A percentile compares a stretch with the other conserved stretches of the same genome.
Evolutionary conservation across 139 green algal genomes (phyloP).

Genomic region (Tetraselmis striata): DNA sequence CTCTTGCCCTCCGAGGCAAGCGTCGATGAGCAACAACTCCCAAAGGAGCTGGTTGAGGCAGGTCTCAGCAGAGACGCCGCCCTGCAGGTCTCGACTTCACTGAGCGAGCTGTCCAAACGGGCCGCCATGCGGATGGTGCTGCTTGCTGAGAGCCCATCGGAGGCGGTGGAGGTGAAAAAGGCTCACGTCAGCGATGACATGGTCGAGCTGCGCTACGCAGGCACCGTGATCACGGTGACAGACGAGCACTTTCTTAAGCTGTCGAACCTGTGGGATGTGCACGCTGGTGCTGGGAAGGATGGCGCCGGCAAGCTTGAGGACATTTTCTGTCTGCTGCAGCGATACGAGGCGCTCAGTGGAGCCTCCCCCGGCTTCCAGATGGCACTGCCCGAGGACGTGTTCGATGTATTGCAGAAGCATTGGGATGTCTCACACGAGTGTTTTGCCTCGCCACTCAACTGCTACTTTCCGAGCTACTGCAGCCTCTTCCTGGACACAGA

Average conservation of each 20-base stretch:
- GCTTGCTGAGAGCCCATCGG: background rate
- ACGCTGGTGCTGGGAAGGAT: background rate
- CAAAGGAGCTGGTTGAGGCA: background rate
- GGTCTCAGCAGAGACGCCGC: background rate
- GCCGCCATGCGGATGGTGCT: background rate
- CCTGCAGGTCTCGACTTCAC: background rate
- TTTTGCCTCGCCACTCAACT: conserved; percentile 22
- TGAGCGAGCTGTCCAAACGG: background rate
- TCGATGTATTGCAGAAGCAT: conserved; percentile 6
- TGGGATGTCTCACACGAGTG: conserved; percentile 8
- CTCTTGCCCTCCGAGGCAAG: background rate
- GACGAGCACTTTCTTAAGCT: background rate
- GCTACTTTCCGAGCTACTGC: conserved; percentile 11
- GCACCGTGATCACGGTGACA: background rate
- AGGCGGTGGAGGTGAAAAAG: background rate
- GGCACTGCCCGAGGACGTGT: conserved; percentile 2
- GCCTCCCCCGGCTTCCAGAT: conserved; percentile 2
- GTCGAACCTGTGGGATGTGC: background rate
- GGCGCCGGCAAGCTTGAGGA: background rate
- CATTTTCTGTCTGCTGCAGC: background rate
- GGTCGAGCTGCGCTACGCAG: background rate
- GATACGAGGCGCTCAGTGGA: background rate
- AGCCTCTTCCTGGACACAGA: conserved; percentile 23
- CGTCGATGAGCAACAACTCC: background rate
- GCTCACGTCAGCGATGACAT: background rate